Conservation (phyloP, 176 grass and related monocot genomes). For the Carex littledalei region DNA sequence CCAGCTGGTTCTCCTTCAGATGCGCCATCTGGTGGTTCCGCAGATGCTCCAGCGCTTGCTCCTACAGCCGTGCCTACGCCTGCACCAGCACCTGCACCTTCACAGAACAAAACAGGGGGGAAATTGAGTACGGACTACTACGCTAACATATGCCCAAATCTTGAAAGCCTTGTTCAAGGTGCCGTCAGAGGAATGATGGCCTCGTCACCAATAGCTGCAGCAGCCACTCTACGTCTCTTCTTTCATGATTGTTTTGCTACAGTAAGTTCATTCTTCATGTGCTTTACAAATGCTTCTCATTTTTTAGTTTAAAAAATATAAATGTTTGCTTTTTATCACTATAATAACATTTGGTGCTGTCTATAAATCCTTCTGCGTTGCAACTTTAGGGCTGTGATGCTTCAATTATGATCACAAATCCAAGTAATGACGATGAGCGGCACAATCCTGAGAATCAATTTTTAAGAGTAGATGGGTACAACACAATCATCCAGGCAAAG, state of each 20-base stretch:
- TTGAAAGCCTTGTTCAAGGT: constrained; percentile 41
- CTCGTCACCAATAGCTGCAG: constrained; percentile 26
- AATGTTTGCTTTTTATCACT: neutral
- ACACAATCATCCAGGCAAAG: constrained; percentile 44
- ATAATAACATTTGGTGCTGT: neutral
- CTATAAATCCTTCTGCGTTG: neutral
- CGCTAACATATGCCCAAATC: constrained; percentile 39
- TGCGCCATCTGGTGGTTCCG: neutral
- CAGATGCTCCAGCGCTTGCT: neutral
- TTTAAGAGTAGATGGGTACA: constrained; percentile 56
- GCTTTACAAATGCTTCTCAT: neutral
- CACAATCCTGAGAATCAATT: constrained; percentile 42
- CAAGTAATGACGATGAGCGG: constrained; percentile 45
- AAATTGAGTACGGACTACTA: constrained; percentile 20
- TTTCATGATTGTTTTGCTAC: constrained; percentile 59
- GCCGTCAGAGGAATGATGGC: constrained; percentile 29
- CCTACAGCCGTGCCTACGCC: neutral
- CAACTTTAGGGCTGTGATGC: constrained; percentile 52
- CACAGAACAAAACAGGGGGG: neutral
- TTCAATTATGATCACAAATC: constrained; percentile 44
- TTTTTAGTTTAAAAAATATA: neutral
- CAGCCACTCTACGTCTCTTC: constrained; percentile 45
- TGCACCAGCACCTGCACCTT: neutral
- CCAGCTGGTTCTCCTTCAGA: neutral
- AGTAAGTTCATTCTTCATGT: neutral